Evolutionary conservation across 2,329 filamentous ascomycete species (phyloP).

Genomic region (Aureobasidium namibiae): DNA sequence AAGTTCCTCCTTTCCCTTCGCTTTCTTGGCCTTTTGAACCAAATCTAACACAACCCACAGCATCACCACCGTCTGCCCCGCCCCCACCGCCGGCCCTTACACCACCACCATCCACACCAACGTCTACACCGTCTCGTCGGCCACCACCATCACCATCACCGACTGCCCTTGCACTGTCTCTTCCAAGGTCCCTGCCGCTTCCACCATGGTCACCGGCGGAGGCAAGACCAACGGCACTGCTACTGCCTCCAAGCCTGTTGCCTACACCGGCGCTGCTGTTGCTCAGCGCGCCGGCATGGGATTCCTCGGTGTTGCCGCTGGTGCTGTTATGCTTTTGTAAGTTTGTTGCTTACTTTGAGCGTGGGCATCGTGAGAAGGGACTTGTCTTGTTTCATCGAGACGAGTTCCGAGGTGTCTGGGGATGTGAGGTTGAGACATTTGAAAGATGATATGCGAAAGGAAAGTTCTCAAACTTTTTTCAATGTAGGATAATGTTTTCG

Average conservation of each 20-base stretch:
- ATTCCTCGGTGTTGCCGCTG: conserved; percentile 1
- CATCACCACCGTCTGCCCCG: conserved; percentile 65
- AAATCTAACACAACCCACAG: conserved; percentile 47
- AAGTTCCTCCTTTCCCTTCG: not conserved
- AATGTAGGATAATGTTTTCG: too few relatives aligned
- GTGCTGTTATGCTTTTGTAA: conserved; percentile 8
- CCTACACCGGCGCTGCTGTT: conserved; percentile 4
- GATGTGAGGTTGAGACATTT: too few relatives aligned
- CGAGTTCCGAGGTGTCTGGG: too few relatives aligned
- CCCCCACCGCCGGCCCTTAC: conserved; percentile 47
- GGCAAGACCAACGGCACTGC: conserved; percentile 7
- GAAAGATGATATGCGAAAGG: too few relatives aligned
- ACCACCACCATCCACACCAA: conserved; percentile 46
- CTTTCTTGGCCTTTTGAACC: conserved; percentile 23
- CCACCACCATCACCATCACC: conserved; percentile 22
- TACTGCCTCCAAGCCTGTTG: not conserved
- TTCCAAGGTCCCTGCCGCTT: conserved; percentile 10
- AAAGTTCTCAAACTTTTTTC: too few relatives aligned
- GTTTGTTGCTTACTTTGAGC: too few relatives aligned
- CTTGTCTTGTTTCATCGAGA: too few relatives aligned
- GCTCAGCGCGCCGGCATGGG: not conserved
- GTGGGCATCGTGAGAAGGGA: too few relatives aligned
- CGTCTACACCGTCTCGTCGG: conserved; percentile 60
- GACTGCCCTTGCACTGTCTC: conserved; percentile 15
- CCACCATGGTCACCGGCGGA: not conserved